Conservation (phyloP, 139 green algal genomes). For the Coelastrella sp. region DNA sequence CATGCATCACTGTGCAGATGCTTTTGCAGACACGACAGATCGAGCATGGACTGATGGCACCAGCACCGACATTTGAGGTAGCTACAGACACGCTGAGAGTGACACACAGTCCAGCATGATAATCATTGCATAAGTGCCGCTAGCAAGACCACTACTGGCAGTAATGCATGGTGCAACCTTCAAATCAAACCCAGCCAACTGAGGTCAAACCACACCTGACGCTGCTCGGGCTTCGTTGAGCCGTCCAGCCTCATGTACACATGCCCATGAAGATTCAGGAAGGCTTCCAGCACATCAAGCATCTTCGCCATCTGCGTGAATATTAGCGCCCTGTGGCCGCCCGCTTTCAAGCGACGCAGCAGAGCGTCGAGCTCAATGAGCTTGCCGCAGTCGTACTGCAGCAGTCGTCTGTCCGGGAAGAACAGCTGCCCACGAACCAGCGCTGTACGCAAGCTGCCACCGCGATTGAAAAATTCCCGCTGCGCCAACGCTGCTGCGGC, state of each 20-base stretch:
- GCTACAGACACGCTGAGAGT: no score
- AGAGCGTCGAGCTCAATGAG: slow-evolving; percentile 90
- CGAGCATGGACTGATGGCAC: no score
- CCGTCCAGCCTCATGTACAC: slow-evolving; percentile 97
- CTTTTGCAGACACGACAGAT: no score
- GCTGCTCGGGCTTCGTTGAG: slow-evolving; percentile 96
- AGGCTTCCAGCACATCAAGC: slow-evolving; percentile 97
- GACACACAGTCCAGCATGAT: no score
- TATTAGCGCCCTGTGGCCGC: slow-evolving; percentile 93
- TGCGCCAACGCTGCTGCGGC: background rate
- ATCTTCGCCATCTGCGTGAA: slow-evolving; percentile 98
- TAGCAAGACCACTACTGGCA: no score
- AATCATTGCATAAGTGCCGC: no score
- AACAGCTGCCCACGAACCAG: slow-evolving; percentile 90
- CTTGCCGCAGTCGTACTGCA: slow-evolving; percentile 98
- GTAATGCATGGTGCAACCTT: no score
- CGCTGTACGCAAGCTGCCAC: slow-evolving; percentile 78
- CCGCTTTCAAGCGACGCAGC: slow-evolving; percentile 84
- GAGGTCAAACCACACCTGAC: slow-evolving; percentile 67
- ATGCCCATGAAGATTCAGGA: slow-evolving; percentile 96
- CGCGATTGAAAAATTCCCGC: slow-evolving; percentile 10
- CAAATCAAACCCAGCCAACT: background rate
- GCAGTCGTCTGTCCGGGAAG: slow-evolving; percentile 95
- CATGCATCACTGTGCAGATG: no score
- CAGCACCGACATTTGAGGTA: no score